These are phyloP conservation scores for Cyamopsis tetragonoloba DNA, from an alignment of 306 rosid genomes.

Conservation along the genomic window DNA sequence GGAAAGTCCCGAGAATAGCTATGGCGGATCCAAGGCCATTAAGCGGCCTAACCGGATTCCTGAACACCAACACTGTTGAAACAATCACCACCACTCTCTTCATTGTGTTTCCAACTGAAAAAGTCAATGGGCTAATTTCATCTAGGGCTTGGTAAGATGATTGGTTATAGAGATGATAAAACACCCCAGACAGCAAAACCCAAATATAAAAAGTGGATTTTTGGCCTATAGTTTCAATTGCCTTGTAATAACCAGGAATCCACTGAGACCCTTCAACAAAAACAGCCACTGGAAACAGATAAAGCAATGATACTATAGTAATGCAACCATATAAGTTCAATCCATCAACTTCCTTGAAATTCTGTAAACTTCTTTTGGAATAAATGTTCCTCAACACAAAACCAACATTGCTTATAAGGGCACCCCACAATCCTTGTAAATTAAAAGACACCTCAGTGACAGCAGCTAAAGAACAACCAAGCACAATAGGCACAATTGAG, in stretches of 20 bases:
- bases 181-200: constrained; percentile 83
- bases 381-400: constrained; percentile 84
- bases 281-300: constrained; percentile 81
- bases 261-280: constrained; percentile 90
- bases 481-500: constrained; percentile 80
- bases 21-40: constrained; percentile 92
- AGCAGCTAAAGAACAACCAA: constrained; percentile 88
- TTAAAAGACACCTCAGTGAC: constrained; percentile 88
- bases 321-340: constrained; percentile 85
- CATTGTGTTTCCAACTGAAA: constrained; percentile 96
- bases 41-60: constrained; percentile 84
- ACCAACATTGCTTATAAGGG: constrained; percentile 88
- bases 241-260: constrained; percentile 78
- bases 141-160: constrained; percentile 94
- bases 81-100: constrained; percentile 93
- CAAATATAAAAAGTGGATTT: constrained; percentile 72
- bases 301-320: constrained; percentile 60
- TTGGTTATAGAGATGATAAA: constrained; percentile 94
- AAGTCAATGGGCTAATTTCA: constrained; percentile 83
- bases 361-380: constrained; percentile 72
- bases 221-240: constrained; percentile 62
- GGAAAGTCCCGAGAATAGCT: constrained; percentile 84
- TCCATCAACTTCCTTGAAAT: constrained; percentile 84
- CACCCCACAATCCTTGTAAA: constrained; percentile 76
- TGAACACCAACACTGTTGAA: constrained; percentile 74